Base-by-base conservation (phyloP, 768 basidiomycete genomes). In the Mycena alexandri region DNA sequence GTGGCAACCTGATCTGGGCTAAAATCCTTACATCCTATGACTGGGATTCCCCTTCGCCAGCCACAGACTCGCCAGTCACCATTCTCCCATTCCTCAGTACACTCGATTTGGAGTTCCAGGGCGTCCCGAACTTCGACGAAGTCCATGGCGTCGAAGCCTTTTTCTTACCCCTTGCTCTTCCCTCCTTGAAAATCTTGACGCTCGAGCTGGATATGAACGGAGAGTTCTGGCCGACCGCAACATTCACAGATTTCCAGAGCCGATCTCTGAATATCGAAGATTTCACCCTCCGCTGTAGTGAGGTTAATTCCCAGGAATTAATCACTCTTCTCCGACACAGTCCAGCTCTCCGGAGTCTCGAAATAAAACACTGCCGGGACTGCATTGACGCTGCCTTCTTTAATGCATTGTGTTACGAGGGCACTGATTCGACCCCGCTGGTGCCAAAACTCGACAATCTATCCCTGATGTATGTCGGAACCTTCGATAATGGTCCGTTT, bases 201-300 rank as follows among this genome's bases (percentile, higher is more conserved):
- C 3, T 61, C 21, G 24, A 38, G 14, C 53, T 61, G 19, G 16
- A 61, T 21, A 4, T 10, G 8, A 12, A 21, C 17, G 46, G 41
- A 21, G 34, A 43, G 1, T 6, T 17, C 11, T 63, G 62, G 54
- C 54, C 62, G 7, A 63, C 34, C 3, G 36, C 47, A 8, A 43
- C 47, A 1, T 63, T 63, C 44, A 12, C 44, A 3, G 53, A 55
- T 5, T 63, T 63, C 36, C 53, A 43, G 46, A 41, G 6, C 9
- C 62, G 62, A 5, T 46, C 62, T 5, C 62, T 42, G 29, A 63
- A 63, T 14, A 54, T 64, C 55, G 46, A 64, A 46, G 3, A 43
- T 10, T 57, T 57, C 25, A 29, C 2, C 2, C 11, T 51, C 1
- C 4, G 11, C 2, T 54, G 16, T 34, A n/a, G 19, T 25, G 8